Conservation (phyloP, 371 early-diverging fungal genomes). For the Mycotypha africana region DNA sequence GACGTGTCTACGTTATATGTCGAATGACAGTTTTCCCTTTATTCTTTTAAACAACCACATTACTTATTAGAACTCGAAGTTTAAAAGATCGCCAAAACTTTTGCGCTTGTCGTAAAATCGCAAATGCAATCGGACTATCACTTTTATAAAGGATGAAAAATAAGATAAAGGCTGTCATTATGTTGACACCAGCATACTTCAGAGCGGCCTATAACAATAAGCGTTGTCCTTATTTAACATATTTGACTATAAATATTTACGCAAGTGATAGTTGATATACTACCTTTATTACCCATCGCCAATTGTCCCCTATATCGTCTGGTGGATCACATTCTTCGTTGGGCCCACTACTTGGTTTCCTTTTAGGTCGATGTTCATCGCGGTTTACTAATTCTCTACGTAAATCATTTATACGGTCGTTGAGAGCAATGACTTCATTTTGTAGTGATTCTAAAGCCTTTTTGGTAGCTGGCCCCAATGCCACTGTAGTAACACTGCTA, state of each 20-base stretch:
- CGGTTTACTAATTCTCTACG: slow-evolving; percentile 30
- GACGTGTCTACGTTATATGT: too few relatives aligned
- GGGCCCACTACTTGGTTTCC: slow-evolving; percentile 3
- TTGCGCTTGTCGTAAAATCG: slow-evolving; percentile 18
- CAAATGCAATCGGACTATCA: slow-evolving; percentile 31
- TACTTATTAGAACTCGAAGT: slow-evolving; percentile 8
- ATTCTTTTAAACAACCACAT: too few relatives aligned
- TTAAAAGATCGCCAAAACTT: slow-evolving; percentile 15
- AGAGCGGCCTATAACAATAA: slow-evolving; percentile 25
- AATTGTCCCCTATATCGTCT: slow-evolving; percentile 8
- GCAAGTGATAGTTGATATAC: background rate
- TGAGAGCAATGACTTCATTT: slow-evolving; percentile 39
- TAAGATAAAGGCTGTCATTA: slow-evolving; percentile 26
- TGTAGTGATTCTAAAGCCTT: slow-evolving; percentile 43
- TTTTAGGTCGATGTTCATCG: slow-evolving; percentile 16
- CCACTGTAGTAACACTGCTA: too few relatives aligned
- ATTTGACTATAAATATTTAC: background rate
- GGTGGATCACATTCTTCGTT: slow-evolving; percentile 8
- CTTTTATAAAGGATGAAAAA: slow-evolving; percentile 29
- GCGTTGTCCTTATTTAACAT: background rate
- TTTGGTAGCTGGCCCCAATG: slow-evolving; percentile 39
- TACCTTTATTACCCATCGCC: slow-evolving; percentile 40
- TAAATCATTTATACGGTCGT: slow-evolving; percentile 42
- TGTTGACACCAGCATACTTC: slow-evolving; percentile 35
- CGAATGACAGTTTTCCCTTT: too few relatives aligned